Percentiles rank a stretch among this genome's conserved stretches.
These are phyloP conservation scores for Thalassiosira livingstoniorum DNA, from an alignment of 352 stramenopile genomes.

Conservation along the genomic window DNA sequence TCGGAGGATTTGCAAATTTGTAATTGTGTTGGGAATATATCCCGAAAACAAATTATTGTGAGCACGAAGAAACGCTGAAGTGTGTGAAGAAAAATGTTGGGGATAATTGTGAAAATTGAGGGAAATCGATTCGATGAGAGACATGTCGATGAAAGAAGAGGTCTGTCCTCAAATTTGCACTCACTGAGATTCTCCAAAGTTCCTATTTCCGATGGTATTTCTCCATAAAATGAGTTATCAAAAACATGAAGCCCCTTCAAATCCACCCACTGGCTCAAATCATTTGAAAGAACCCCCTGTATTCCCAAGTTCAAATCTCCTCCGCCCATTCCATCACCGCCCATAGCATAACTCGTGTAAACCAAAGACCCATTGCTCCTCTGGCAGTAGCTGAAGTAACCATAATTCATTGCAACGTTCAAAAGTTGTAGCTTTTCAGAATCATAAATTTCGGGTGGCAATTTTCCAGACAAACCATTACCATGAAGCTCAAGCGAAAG, in stretches of 20 bases:
- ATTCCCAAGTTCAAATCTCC: constrained; percentile 16
- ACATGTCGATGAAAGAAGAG: too few relatives aligned
- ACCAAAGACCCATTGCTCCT: constrained; percentile 30
- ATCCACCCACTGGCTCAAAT: constrained; percentile 24
- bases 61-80: constrained; percentile 30
- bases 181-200: constrained; percentile 45
- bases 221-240: constrained; percentile 41
- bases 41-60: constrained; percentile 44
- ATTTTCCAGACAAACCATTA: constrained; percentile 52
- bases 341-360: constrained; percentile 24
- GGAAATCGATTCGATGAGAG: too few relatives aligned
- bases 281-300: constrained; percentile 20
- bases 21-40: constrained; percentile 31
- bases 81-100: too few relatives aligned
- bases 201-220: constrained; percentile 19
- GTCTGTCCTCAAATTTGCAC: background rate
- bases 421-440: constrained; percentile 47
- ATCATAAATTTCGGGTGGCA: constrained; percentile 39
- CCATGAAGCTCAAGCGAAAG: constrained; percentile 69
- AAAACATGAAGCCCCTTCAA: constrained; percentile 54
- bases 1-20: constrained; percentile 43
- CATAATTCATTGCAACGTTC: constrained; percentile 52
- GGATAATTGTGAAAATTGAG: too few relatives aligned
- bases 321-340: background rate
- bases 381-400: constrained; percentile 10